These are phyloP conservation scores for Marasmius fiardii DNA, from an alignment of 1,284 basidiomycete species.

Conservation along the genomic window DNA sequence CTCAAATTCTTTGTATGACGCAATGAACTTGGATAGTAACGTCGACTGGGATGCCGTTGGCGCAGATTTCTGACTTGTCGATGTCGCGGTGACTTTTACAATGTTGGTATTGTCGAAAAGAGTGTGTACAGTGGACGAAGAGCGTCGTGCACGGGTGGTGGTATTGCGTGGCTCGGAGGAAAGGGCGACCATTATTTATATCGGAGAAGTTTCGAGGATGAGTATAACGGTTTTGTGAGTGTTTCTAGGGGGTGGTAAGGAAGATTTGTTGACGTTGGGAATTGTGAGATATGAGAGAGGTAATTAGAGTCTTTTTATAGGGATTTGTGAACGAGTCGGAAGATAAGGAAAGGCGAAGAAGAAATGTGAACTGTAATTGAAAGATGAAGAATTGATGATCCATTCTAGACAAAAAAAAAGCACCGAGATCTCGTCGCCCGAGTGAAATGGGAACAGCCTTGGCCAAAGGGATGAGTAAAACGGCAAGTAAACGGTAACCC, in stretches of 20 bases:
- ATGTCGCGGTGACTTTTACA: slow-evolving; percentile 22
- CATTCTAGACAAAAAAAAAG: neutral
- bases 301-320: neutral
- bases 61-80: slow-evolving; percentile 10
- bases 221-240: no score
- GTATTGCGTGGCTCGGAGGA: slow-evolving; percentile 25
- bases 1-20: slow-evolving; percentile 49
- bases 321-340: neutral
- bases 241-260: neutral
- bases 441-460: neutral
- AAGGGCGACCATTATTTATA: slow-evolving; percentile 25
- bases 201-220: slow-evolving; percentile 7
- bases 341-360: neutral
- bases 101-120: slow-evolving; percentile 6
- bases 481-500: no score
- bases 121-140: neutral
- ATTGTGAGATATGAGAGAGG: neutral
- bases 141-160: slow-evolving; percentile 8
- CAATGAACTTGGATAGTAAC: slow-evolving; percentile 46
- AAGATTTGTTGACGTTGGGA: neutral
- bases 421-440: neutral
- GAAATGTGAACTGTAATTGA: neutral
- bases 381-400: slow-evolving; percentile 8
- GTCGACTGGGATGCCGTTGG: slow-evolving; percentile 20
- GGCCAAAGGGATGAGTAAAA: no score